Evolutionary conservation across 495 filamentous ascomycete species (phyloP), one percentile per base, ranked within the genome.

Genomic region (Daldinia grandis): DNA sequence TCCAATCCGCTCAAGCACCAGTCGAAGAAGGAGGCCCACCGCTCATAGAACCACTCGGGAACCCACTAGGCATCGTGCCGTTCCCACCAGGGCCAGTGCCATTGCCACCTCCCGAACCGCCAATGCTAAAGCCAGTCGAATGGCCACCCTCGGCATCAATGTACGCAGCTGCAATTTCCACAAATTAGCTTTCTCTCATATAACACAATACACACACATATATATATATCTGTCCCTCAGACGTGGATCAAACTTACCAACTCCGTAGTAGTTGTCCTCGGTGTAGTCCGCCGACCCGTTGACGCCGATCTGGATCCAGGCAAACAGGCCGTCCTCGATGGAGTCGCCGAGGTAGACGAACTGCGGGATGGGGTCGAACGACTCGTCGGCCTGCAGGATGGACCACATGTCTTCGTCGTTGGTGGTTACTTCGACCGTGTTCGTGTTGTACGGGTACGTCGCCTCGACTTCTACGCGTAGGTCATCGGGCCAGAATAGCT

Each of bases 401-500:
- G 84, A 78, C 58, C 72, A 83, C 35, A 73, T 63, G 70, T 87
- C 85, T 6, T 82, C 68, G 9, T 72, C 73, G 72, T 91, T 90
- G 28, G 76, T 68, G 1, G 83, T 87, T 37, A 87, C 66, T 0
- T 38, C 33, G 54, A 87, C 84, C 0, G 78, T 85, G 81, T 90
- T 90, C 53, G 78, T 80, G 60, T 58, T 84, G 72, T 91, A 91
- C 0, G 85, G 86, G 56, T 77, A 78, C 9, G 79, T 83, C n/a
- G 79, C 74, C 70, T 89, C 85, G 40, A 91, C 86, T 35, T 81
- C 82, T 10, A 69, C 76, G 66, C 87, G 83, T 19, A 90, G 82
- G 31, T 79, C 81, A 71, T 91, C 83, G 58, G 87, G 86, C 77
- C 85, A 92, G 84, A 88, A 91, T 14, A 91, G 67, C 75, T 91